Percentiles rank a stretch among this genome's conserved stretches.
These are phyloP conservation scores for Mayamaea pseudoterrestris DNA, from an alignment of 108 stramenopile genomes.

Conservation along the genomic window DNA sequence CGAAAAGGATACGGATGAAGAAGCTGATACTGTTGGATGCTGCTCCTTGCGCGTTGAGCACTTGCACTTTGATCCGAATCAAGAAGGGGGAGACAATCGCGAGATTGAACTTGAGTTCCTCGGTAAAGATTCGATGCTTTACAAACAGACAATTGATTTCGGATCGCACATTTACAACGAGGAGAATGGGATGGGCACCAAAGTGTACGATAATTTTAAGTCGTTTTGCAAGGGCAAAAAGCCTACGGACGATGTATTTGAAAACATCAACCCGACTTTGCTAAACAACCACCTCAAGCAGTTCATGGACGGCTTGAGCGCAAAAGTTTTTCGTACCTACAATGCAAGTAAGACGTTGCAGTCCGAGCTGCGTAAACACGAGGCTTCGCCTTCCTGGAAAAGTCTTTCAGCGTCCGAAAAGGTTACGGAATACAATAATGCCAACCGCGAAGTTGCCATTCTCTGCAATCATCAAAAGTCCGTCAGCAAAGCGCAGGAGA, in stretches of 20 bases:
- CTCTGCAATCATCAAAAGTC: constrained; percentile 99
- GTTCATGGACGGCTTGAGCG: constrained; percentile 98
- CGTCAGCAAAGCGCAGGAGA: constrained; percentile 92
- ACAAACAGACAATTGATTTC: constrained; percentile 99
- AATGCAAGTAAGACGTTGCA: constrained; percentile 98
- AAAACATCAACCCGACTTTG: constrained; percentile 80
- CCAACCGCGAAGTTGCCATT: constrained; percentile 98
- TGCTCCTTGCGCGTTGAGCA: constrained; percentile 98
- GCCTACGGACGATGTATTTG: constrained; percentile 87
- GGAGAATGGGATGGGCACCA: constrained; percentile 78
- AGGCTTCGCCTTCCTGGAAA: constrained; percentile 41
- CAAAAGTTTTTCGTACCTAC: constrained; percentile 99
- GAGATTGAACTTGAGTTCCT: constrained; percentile 99
- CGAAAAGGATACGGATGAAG: constrained; percentile 99
- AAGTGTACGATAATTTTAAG: constrained; percentile 87
- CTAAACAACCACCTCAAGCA: constrained; percentile 89
- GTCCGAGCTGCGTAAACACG: constrained; percentile 83
- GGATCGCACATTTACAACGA: constrained; percentile 73
- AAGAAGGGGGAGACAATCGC: constrained; percentile 60
- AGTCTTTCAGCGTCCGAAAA: constrained; percentile 81
- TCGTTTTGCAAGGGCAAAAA: constrained; percentile 88
- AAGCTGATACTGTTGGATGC: constrained; percentile 99
- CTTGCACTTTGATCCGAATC: constrained; percentile 87
- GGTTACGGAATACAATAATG: constrained; percentile 96
- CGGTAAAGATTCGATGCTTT: constrained; percentile 99